Base-by-base conservation (phyloP, 305 asterid genomes). In the Petunia hybrid region DNA sequence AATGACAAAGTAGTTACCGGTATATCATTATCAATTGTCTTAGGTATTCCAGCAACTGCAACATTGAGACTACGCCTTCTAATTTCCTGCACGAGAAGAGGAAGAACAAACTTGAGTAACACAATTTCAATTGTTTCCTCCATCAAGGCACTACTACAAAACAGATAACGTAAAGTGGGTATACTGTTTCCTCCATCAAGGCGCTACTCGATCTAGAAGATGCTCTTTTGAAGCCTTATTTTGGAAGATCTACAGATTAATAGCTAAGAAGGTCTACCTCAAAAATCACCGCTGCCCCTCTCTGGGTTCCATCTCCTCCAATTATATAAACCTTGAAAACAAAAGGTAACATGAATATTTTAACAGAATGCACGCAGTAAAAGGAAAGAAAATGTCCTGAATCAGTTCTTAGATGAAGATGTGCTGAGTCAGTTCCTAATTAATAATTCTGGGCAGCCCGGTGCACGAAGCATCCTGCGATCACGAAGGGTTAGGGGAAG, bases 251-350 rank as follows among this genome's bases (percentile, higher is more conserved):
- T 38, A 74, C 0, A 8, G 46, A n/a, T 53, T 36, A 53, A 38
- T n/a, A 4, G 48, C n/a, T 53, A 74, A 53, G 64, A 74, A 51
- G 48, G 64, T 59, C 70, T 90, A 95, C 99, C 97, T 95, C 99
- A 79, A 87, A 95, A 82, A 95, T 95, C n/a, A 87, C 94, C 1
- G 94, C 91, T 57, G 98, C 98, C 22, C 99, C 99, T 84, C 86
- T 95, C 83, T 92, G 98, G 70, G 99, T 95, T 46, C 99, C 99
- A 82, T 93, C 98, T 53, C 99, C 99, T 76, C 99, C 99, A 73
- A 95, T 90, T 80, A 95, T 91, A 83, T 93, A 95, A 59, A 95
- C 98, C 99, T 95, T 77, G 60, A 86, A 36, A 61, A 38, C 46
- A 76, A 12, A 53, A 66, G 75, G 69, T 75, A 62, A 65, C n/a